These are phyloP conservation scores for Raphanus raphanistrum DNA, from an alignment of 345 rosid species.

Conservation along the genomic window DNA sequence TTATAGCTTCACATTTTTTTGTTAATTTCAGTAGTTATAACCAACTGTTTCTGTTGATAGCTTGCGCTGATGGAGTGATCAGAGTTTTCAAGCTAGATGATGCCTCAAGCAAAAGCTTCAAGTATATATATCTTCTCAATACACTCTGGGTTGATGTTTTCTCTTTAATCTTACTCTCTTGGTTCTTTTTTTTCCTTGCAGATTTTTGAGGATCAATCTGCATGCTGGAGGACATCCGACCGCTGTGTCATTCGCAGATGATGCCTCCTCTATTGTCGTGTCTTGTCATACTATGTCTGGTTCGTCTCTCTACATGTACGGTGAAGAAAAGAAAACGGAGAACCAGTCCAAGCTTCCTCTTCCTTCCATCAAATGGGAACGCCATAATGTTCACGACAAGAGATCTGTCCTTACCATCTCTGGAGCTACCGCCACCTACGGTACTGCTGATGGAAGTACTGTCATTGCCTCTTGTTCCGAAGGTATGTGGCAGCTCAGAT, in stretches of 20 bases:
- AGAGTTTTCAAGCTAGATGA: constrained; percentile 91
- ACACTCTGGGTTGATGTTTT: neutral
- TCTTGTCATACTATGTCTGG: constrained; percentile 64
- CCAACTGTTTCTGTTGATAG: constrained; percentile 47
- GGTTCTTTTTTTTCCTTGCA: constrained; percentile 11
- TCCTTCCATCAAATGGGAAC: constrained; percentile 87
- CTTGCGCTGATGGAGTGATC: constrained; percentile 83
- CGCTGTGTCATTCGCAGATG: constrained; percentile 74
- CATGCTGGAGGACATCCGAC: constrained; percentile 89
- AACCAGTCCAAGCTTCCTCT: constrained; percentile 71
- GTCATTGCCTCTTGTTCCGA: constrained; percentile 89
- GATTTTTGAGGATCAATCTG: constrained; percentile 76
- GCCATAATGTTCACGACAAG: constrained; percentile 69
- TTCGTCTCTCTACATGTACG: constrained; percentile 80
- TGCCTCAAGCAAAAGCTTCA: constrained; percentile 94
- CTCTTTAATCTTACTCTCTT: too few species aligned
- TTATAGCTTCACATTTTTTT: neutral
- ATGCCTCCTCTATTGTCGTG: constrained; percentile 76
- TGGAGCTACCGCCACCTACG: constrained; percentile 82
- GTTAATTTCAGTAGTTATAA: too few species aligned
- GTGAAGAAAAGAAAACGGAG: constrained; percentile 70
- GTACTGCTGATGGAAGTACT: constrained; percentile 82
- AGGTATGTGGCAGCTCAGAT: constrained; percentile 43
- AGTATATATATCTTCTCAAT: constrained; percentile 42
- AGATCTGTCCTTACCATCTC: constrained; percentile 60